Percentiles rank a stretch among this genome's conserved stretches.
These are phyloP conservation scores for Tetrahymena malaccensis DNA, from an alignment of 73 alveolate genomes.

Conservation along the genomic window DNA sequence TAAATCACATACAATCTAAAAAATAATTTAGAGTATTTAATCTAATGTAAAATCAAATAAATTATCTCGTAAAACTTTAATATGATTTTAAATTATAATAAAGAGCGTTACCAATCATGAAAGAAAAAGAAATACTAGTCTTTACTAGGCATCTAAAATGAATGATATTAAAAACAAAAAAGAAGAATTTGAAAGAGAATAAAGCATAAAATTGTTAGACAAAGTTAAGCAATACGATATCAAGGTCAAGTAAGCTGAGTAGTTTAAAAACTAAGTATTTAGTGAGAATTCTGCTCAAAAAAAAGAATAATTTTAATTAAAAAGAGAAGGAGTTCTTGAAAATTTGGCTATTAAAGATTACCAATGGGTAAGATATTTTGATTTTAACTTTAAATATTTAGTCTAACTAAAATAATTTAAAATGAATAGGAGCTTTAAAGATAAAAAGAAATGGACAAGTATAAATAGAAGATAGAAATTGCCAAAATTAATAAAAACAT, in stretches of 20 bases:
- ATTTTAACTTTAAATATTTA: neutral
- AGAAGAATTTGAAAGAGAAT: neutral
- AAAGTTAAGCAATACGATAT: neutral
- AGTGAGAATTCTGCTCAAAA: neutral
- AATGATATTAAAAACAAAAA: neutral
- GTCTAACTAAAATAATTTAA: neutral
- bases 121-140: neutral
- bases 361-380: neutral
- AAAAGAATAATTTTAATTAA: neutral
- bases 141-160: neutral
- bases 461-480: neutral
- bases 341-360: neutral
- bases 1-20: neutral
- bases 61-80: neutral
- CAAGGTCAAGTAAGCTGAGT: neutral
- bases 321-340: neutral
- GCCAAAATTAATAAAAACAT: neutral
- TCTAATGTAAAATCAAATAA: neutral
- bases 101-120: neutral
- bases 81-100: neutral
- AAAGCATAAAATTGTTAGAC: neutral
- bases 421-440: neutral
- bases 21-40: neutral
- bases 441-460: neutral
- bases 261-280: neutral